These are phyloP conservation scores for Lasiosphaeria hispida DNA, from an alignment of 495 filamentous ascomycete species.

Conservation along the genomic window DNA sequence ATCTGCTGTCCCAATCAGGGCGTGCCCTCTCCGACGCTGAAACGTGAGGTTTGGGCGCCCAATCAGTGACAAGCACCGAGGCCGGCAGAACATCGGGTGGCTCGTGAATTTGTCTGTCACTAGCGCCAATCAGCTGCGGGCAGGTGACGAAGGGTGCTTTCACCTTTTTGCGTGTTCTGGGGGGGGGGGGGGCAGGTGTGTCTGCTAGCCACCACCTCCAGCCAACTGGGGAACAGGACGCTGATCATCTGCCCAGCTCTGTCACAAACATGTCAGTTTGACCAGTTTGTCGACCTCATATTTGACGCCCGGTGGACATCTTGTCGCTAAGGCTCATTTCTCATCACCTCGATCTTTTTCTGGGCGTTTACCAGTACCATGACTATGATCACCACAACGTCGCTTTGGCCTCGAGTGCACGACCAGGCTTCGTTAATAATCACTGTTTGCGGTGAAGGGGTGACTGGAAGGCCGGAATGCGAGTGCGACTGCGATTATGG, in stretches of 20 bases:
- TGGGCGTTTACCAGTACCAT: too few relatives aligned
- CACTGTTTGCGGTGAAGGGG: too few relatives aligned
- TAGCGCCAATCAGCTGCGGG: background rate
- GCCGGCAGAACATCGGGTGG: background rate
- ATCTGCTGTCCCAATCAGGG: conserved; percentile 11
- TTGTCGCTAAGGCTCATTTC: background rate
- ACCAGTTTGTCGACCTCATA: background rate
- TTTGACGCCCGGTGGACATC: background rate
- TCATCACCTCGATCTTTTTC: too few relatives aligned
- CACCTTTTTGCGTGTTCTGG: background rate
- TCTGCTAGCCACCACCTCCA: background rate
- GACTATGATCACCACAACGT: too few relatives aligned
- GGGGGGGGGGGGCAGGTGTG: background rate
- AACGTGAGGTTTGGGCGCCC: conserved; percentile 1
- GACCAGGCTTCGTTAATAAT: too few relatives aligned
- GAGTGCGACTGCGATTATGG: too few relatives aligned
- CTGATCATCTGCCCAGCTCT: background rate
- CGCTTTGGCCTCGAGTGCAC: too few relatives aligned
- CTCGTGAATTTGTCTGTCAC: too few relatives aligned
- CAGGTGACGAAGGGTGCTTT: conserved; percentile 4
- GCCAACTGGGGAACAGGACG: background rate
- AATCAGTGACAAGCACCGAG: conserved; percentile 8
- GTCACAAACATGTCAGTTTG: background rate
- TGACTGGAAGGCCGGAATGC: too few relatives aligned
- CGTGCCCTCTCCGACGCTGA: background rate